Percentiles rank a stretch among this genome's conserved stretches.
These are phyloP conservation scores for Filosporella fistucella DNA, from an alignment of 495 filamentous ascomycete species.

Conservation along the genomic window DNA sequence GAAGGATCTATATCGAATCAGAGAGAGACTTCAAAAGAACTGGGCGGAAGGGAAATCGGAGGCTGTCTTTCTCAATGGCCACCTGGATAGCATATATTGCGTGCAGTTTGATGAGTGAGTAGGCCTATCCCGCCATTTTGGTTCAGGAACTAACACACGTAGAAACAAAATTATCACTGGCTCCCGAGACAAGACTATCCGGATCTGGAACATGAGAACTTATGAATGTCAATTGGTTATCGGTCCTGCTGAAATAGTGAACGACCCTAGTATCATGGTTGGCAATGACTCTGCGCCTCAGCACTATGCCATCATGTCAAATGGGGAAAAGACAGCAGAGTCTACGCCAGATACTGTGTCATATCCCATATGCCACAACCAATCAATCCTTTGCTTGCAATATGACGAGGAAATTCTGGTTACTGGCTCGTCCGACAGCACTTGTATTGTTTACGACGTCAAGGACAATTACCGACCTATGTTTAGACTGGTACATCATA, in stretches of 20 bases:
- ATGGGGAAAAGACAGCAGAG: slow-evolving; percentile 31
- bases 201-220: slow-evolving; percentile 89
- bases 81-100: slow-evolving; percentile 94
- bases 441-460: slow-evolving; percentile 89
- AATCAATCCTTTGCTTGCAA: slow-evolving; percentile 90
- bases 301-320: slow-evolving; percentile 43
- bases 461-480: slow-evolving; percentile 71
- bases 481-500: slow-evolving; percentile 69
- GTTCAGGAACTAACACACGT: slow-evolving; percentile 24
- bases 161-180: slow-evolving; percentile 95
- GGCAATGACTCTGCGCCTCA: slow-evolving; percentile 34
- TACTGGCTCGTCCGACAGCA: slow-evolving; percentile 88
- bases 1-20: slow-evolving; percentile 78
- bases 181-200: slow-evolving; percentile 89
- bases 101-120: slow-evolving; percentile 94
- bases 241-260: slow-evolving; percentile 48
- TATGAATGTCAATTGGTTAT: slow-evolving; percentile 80
- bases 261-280: slow-evolving; percentile 35
- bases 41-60: slow-evolving; percentile 77
- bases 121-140: neutral
- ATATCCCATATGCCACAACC: slow-evolving; percentile 62
- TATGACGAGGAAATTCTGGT: slow-evolving; percentile 91
- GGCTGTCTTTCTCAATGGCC: slow-evolving; percentile 85
- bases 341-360: slow-evolving; percentile 41
- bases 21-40: slow-evolving; percentile 65